Conservation (phyloP, 1,284 basidiomycete genomes). For the Cerioporus squamosus region DNA sequence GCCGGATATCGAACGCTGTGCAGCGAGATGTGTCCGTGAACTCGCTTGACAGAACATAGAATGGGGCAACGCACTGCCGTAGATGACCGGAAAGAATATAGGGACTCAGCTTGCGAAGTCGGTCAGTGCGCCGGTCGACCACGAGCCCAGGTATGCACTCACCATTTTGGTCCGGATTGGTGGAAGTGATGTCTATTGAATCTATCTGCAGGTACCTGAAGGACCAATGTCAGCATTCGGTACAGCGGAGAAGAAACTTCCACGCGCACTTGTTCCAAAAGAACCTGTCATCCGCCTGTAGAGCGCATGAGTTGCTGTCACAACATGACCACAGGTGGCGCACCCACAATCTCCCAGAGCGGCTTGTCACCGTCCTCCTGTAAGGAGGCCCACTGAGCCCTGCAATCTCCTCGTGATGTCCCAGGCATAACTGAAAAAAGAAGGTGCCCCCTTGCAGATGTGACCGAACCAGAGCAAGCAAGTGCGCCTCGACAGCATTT, state of each 20-base stretch:
- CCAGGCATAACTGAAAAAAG: slow-evolving; percentile 91
- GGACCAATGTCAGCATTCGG: slow-evolving; percentile 3
- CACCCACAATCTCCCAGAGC: slow-evolving; percentile 73
- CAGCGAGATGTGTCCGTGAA: slow-evolving; percentile 6
- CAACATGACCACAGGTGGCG: neutral
- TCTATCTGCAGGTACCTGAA: slow-evolving; percentile 70
- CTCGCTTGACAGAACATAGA: neutral
- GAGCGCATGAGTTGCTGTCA: slow-evolving; percentile 13
- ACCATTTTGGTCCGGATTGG: slow-evolving; percentile 64
- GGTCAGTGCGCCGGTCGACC: neutral
- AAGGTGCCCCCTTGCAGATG: slow-evolving; percentile 85
- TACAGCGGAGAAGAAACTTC: too few relatives aligned
- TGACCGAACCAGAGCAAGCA: slow-evolving; percentile 85
- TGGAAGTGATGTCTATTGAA: slow-evolving; percentile 67
- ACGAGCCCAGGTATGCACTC: slow-evolving; percentile 32
- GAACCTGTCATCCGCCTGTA: slow-evolving; percentile 91
- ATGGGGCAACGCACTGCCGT: slow-evolving; percentile 71
- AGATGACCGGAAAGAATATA: slow-evolving; percentile 93
- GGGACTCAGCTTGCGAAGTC: slow-evolving; percentile 66
- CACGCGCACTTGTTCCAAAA: slow-evolving; percentile 90
- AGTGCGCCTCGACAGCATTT: slow-evolving; percentile 87
- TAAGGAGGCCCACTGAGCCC: slow-evolving; percentile 70
- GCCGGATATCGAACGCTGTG: slow-evolving; percentile 87
- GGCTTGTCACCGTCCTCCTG: slow-evolving; percentile 57
- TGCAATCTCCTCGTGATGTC: slow-evolving; percentile 92